Evolutionary conservation across 139 green algal genomes (phyloP), one percentile per base, ranked within the genome.

Genomic region (Haematococcus lacustris): DNA sequence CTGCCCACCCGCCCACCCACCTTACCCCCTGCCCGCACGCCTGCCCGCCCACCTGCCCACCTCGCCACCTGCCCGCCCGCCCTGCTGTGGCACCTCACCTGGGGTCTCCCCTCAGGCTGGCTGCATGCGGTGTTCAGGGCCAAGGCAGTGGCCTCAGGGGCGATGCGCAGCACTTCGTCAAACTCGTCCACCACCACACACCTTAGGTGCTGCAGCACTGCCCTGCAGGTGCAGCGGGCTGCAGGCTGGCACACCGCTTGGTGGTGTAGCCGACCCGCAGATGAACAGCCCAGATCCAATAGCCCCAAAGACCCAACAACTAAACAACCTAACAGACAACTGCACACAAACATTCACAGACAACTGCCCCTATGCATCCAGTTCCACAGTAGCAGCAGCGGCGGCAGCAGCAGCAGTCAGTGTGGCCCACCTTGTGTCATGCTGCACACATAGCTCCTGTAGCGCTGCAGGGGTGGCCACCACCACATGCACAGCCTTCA

Each of bases 381-480:
- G 60, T 84, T 80, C 38, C 76, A n/a, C n/a, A n/a, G n/a, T n/a
- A n/a, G n/a, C n/a, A n/a, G n/a, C n/a, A n/a, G n/a, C n/a, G n/a
- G n/a, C n/a, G n/a, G n/a, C n/a, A n/a, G n/a, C n/a, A n/a, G n/a
- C n/a, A n/a, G n/a, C n/a, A n/a, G n/a, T n/a, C n/a, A n/a, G n/a
- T n/a, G n/a, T n/a, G n/a, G 66, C 57, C 78, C 67, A 72, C 67
- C 32, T 63, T 41, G 17, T 33, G 32, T 72, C 69, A 1, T 26
- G 53, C 1, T 41, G 34, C 38, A 32, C 60, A 51, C 38, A 74
- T 34, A 71, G 61, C 66, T 81, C 71, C 69, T 78, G 70, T 0
- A 84, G 23, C 1, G 70, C 71, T 13, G 51, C 71, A 0, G 91
- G 91, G 1, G 88, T 92, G 39, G 77, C 91, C 50, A 96, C 87